phyloP scores from a whole-genome alignment of 148 eudicot genomes.

The Drosera capensis region DNA sequence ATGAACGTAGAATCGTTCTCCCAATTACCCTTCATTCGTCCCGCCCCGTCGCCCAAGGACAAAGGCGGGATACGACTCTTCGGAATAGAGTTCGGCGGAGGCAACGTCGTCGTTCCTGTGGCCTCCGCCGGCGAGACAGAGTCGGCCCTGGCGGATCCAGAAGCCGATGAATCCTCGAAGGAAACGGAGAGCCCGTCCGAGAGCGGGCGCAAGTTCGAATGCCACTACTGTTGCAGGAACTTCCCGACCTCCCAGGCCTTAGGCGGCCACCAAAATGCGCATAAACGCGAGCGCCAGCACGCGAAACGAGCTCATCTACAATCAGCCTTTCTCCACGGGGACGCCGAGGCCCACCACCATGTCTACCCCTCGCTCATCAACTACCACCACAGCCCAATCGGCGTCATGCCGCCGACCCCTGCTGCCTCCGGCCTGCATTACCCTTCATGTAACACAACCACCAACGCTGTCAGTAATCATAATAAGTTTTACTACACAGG shows the following conservation, averaged over 20 bases:
- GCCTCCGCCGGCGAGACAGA: background rate
- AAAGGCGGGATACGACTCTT: constrained; percentile 56
- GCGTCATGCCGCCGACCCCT: constrained; percentile 16
- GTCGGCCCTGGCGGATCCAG: background rate
- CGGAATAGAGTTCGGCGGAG: constrained; percentile 47
- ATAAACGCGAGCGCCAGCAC: constrained; percentile 77
- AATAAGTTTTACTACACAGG: constrained; percentile 10
- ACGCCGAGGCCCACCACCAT: constrained; percentile 9
- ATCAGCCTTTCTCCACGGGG: constrained; percentile 24
- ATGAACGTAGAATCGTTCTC: constrained; percentile 94
- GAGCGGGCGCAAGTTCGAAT: constrained; percentile 57
- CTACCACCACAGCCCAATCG: constrained; percentile 21
- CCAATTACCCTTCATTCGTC: constrained; percentile 73
- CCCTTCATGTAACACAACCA: background rate
- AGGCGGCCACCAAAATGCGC: constrained; percentile 98
- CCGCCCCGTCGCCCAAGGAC: constrained; percentile 25
- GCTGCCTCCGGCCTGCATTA: background rate
- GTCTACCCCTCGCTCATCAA: constrained; percentile 18
- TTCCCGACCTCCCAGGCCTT: constrained; percentile 96
- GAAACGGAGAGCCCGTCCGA: background rate
- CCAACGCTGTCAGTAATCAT: background rate
- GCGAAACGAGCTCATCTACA: constrained; percentile 78
- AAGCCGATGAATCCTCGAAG: background rate
- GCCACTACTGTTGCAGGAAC: constrained; percentile 82
- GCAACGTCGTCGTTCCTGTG: constrained; percentile 2